A percentile compares a stretch with the other conserved stretches of the same genome.
These are phyloP conservation scores for Begonia peltatifolia DNA, from an alignment of 306 rosid species.

Conservation along the genomic window DNA sequence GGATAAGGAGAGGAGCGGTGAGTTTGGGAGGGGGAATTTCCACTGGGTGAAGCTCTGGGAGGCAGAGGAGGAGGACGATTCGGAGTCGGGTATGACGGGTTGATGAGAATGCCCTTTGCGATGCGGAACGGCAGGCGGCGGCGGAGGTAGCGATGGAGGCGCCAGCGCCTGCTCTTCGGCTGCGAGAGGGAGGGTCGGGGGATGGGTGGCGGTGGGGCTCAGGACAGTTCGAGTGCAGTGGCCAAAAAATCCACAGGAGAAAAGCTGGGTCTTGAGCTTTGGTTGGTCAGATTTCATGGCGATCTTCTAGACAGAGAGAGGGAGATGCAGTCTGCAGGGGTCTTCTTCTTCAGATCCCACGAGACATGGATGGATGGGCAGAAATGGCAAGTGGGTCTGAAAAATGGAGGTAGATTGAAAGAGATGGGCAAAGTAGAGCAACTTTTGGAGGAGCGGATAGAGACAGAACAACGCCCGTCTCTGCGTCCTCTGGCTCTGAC, in stretches of 20 bases:
- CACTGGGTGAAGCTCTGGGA: constrained; percentile 97
- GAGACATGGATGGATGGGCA: no score
- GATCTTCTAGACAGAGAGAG: background rate
- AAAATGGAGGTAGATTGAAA: no score
- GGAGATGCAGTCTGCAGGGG: background rate
- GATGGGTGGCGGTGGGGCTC: constrained; percentile 58
- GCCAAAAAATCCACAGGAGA: constrained; percentile 88
- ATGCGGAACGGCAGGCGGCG: background rate
- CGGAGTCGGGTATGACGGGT: constrained; percentile 27
- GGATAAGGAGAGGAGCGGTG: constrained; percentile 10
- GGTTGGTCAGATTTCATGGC: constrained; percentile 70
- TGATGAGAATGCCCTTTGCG: constrained; percentile 8
- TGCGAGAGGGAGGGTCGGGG: constrained; percentile 31
- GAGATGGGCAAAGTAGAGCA: no score
- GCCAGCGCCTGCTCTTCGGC: constrained; percentile 13
- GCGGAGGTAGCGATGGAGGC: constrained; percentile 11
- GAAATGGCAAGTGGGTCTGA: no score
- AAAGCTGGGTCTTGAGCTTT: constrained; percentile 79
- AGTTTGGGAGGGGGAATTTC: constrained; percentile 59
- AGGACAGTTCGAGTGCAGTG: constrained; percentile 74
- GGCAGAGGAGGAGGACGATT: constrained; percentile 56
- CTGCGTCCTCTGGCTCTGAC: no score
- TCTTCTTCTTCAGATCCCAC: no score
- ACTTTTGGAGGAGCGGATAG: no score
- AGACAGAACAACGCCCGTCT: no score